Evolutionary conservation across 139 green algal species (phyloP).

Genomic region (Bryopsis sp.): DNA sequence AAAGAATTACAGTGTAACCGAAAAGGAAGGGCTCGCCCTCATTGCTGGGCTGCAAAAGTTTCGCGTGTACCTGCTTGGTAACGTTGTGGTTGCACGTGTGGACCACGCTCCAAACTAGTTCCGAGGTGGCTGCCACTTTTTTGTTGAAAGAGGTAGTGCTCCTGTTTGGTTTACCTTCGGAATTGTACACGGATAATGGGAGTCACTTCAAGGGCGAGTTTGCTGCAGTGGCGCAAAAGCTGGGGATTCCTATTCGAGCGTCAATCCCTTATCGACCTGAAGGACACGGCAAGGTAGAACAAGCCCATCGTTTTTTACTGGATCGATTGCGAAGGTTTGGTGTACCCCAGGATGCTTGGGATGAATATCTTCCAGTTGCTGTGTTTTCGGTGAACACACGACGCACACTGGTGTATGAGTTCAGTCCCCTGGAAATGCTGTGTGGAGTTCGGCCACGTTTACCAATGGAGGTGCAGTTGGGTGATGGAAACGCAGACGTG

Average conservation of each 20-base stretch:
- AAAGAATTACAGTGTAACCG: slow-evolving; percentile 9
- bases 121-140: too few species aligned
- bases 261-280: neutral
- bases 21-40: neutral
- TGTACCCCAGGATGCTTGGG: too few species aligned
- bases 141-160: too few species aligned
- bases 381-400: too few species aligned
- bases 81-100: too few species aligned
- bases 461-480: too few species aligned
- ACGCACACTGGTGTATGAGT: too few species aligned
- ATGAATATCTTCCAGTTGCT: too few species aligned
- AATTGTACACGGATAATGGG: slow-evolving; percentile 6
- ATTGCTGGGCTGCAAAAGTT: neutral
- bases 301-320: neutral
- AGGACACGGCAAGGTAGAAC: neutral
- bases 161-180: slow-evolving; percentile 2
- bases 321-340: neutral
- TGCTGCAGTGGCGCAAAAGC: neutral
- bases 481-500: too few species aligned
- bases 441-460: too few species aligned
- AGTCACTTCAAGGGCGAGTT: slow-evolving; percentile 3
- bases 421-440: too few species aligned
- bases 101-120: too few species aligned
- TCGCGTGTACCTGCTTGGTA: neutral
- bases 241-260: neutral